phyloP scores from a whole-genome alignment of 345 rosid species.

The Clausena lansium region DNA sequence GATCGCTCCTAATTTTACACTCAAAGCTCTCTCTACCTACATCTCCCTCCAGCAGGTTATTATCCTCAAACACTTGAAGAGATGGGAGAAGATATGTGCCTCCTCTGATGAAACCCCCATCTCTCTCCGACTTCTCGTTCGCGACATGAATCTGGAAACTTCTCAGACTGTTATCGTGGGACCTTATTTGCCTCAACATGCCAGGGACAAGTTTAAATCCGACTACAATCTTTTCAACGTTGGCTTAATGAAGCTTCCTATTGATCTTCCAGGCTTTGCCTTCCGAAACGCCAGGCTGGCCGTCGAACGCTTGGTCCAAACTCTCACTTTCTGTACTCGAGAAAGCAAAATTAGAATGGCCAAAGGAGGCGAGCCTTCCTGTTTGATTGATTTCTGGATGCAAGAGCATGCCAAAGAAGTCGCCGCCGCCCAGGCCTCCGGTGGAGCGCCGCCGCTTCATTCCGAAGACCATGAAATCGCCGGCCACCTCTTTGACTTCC shows the following conservation, averaged over 20 bases:
- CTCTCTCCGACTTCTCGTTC: constrained; percentile 45
- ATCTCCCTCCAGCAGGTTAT: constrained; percentile 58
- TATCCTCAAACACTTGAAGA: constrained; percentile 53
- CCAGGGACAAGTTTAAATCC: constrained; percentile 35
- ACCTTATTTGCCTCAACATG: constrained; percentile 44
- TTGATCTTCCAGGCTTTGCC: constrained; percentile 70
- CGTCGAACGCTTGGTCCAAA: constrained; percentile 46
- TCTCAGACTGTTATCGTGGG: constrained; percentile 90
- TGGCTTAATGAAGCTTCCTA: constrained; percentile 67
- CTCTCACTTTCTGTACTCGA: constrained; percentile 42
- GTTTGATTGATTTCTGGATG: constrained; percentile 86
- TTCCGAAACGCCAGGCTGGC: constrained; percentile 70
- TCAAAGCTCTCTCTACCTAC: constrained; percentile 72
- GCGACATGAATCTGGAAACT: constrained; percentile 82
- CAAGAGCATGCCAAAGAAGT: constrained; percentile 47
- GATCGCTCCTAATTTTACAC: constrained; percentile 82
- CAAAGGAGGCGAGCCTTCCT: constrained; percentile 52
- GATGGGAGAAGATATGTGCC: constrained; percentile 40
- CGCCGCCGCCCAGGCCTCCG: constrained; percentile 29
- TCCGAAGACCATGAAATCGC: constrained; percentile 56
- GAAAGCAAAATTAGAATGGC: constrained; percentile 56
- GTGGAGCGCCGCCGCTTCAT: constrained; percentile 38
- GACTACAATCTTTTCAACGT: constrained; percentile 78
- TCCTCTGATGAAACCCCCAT: constrained; percentile 13
- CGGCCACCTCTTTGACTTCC: constrained; percentile 70